A percentile compares a stretch with the other conserved stretches of the same genome.
These are phyloP conservation scores for Cercospora berteroae DNA, from an alignment of 2,329 filamentous ascomycete genomes.

Conservation along the genomic window DNA sequence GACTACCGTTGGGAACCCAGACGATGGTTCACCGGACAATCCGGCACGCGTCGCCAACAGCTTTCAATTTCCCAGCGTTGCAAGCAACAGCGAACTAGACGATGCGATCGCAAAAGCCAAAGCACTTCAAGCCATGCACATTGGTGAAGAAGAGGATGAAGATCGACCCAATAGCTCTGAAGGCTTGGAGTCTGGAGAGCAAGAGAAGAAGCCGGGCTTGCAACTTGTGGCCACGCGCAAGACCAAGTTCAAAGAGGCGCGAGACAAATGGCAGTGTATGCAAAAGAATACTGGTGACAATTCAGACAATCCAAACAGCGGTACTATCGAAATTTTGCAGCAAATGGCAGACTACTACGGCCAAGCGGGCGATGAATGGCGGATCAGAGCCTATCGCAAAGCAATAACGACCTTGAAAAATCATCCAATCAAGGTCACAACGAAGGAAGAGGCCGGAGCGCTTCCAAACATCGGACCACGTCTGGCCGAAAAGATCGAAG, in stretches of 20 bases:
- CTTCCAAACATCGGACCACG: conserved; percentile 69
- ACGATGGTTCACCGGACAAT: neutral
- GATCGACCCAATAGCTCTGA: conserved; percentile 32
- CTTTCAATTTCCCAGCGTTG: conserved; percentile 1
- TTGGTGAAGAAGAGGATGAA: conserved; percentile 43
- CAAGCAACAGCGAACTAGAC: conserved; percentile 57
- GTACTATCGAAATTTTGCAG: conserved; percentile 73
- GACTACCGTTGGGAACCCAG: neutral
- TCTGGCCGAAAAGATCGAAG: conserved; percentile 81
- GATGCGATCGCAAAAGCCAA: conserved; percentile 63
- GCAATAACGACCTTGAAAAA: conserved; percentile 70
- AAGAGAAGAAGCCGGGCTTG: conserved; percentile 6
- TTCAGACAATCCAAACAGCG: conserved; percentile 64
- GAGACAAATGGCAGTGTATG: conserved; percentile 59
- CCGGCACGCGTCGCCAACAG: conserved; percentile 10
- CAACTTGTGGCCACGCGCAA: conserved; percentile 25
- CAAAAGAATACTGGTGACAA: conserved; percentile 51
- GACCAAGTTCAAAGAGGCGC: conserved; percentile 26
- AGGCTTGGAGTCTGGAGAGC: conserved; percentile 18
- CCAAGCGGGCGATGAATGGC: conserved; percentile 73
- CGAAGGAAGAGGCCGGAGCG: conserved; percentile 64
- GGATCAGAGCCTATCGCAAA: conserved; percentile 71
- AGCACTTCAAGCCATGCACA: conserved; percentile 56
- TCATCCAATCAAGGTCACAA: conserved; percentile 63
- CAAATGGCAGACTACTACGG: conserved; percentile 78